Evolutionary conservation across 169 alveolate species (phyloP), one percentile per base, ranked within the genome.

Genomic region (Theileria parva): DNA sequence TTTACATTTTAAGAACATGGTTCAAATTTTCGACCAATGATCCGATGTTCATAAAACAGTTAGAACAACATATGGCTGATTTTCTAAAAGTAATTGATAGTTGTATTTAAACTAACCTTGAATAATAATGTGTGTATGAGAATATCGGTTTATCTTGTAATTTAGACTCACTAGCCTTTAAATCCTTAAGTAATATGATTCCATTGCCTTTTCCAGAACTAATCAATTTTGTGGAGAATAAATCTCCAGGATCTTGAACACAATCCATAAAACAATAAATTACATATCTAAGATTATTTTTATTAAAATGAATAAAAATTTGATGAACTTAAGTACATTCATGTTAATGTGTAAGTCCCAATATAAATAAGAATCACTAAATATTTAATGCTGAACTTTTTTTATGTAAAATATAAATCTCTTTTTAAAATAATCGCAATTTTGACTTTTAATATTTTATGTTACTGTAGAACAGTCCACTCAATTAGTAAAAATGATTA

Each of bases 21-120:
- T 84, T 71, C 11, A 84, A 21, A 65, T 84, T 77, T 23, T 84
- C 87, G 7, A 19, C 48, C 74, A 84, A 55, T 11, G 90, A 77
- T 48, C 90, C 90, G 7, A 84, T 69, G 7, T 73, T 63, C n/a
- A 60, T 67, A 57, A 32, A 77, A 71, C 90, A 84, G 61, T 44
- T 12, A 17, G 39, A 74, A 44, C 90, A 84, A 21, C 25, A 39
- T 59, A 84, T 17, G 44, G 77, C 17, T 50, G 32, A 34, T 27
- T 25, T 34, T 17, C 61, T 53, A 32, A 64, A 61, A 27, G 2
- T 4, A n/a, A 68, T 2, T 32, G 13, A 28, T 32, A 8, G 17
- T 61, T 9, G 27, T n/a, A 61, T 74, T 28, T 19, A 74, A 59
- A 55, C 53, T 21, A 53, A 75, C 88, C 73, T 32, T 57, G 88